Conservation (phyloP, 805 yeast species). For the Wickerhamiella australiensis region DNA sequence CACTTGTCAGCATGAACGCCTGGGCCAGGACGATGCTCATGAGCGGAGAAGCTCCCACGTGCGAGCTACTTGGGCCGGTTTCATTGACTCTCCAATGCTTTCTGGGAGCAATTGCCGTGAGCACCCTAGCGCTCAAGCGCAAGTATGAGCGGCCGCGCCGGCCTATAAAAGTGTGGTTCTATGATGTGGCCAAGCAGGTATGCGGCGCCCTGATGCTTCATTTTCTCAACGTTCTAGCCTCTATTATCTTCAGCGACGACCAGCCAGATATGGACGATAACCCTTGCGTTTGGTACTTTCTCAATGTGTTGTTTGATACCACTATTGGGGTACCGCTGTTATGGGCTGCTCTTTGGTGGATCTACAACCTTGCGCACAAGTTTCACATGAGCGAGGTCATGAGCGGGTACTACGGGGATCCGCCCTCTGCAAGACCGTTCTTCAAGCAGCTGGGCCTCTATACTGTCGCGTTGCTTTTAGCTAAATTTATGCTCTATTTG, state of each 20-base stretch:
- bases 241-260: conserved; percentile 38
- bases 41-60: conserved; percentile 24
- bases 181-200: conserved; percentile 81
- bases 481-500: conserved; percentile 51
- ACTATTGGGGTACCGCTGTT: conserved; percentile 84
- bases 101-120: conserved; percentile 65
- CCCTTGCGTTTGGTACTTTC: conserved; percentile 92
- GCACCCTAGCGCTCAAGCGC: conserved; percentile 64
- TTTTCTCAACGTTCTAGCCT: conserved; percentile 56
- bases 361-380: conserved; percentile 33
- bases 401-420: conserved; percentile 55
- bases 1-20: conserved; percentile 7
- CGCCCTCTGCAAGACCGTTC: conserved; percentile 52
- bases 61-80: conserved; percentile 73
- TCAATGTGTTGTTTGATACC: conserved; percentile 79
- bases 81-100: conserved; percentile 65
- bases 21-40: neutral
- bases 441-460: conserved; percentile 62
- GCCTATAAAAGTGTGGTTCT: conserved; percentile 80
- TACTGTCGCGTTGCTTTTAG: conserved; percentile 45
- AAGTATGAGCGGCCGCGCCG: conserved; percentile 72
- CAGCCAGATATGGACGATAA: conserved; percentile 37
- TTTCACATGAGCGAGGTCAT: conserved; percentile 33
- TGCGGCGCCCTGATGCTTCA: conserved; percentile 81
- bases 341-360: conserved; percentile 39